Conservation (phyloP, 2,329 filamentous ascomycete genomes). For the Alternaria gaisen region DNA sequence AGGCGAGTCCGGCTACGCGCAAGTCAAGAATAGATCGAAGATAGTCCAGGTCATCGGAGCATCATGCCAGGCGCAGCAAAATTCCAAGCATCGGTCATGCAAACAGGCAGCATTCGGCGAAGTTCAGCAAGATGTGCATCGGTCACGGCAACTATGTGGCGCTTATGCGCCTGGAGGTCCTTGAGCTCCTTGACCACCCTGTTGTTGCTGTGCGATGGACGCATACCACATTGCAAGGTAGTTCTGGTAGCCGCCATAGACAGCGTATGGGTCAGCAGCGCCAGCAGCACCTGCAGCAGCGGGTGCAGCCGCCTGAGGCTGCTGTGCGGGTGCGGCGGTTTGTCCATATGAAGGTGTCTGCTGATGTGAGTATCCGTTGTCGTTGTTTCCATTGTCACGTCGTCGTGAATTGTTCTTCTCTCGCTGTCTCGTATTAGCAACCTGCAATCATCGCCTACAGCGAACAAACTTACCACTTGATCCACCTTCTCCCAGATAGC, state of each 20-base stretch:
- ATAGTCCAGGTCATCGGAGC: conserved; percentile 23
- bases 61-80: conserved; percentile 40
- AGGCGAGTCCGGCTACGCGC: conserved; percentile 24
- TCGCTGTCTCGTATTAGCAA: conserved; percentile 50
- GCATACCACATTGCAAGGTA: conserved; percentile 85
- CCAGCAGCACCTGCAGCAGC: conserved; percentile 56
- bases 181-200: conserved; percentile 38
- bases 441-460: background rate
- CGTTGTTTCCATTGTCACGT: conserved; percentile 51
- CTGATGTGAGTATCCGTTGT: conserved; percentile 59
- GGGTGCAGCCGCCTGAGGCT: conserved; percentile 45
- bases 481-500: conserved; percentile 94
- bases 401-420: conserved; percentile 57
- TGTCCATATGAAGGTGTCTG: conserved; percentile 50
- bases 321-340: conserved; percentile 41
- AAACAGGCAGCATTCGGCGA: conserved; percentile 49
- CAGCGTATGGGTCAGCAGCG: conserved; percentile 67
- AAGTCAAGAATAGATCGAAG: conserved; percentile 33
- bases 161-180: conserved; percentile 49
- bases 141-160: conserved; percentile 44
- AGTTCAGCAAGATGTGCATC: conserved; percentile 49
- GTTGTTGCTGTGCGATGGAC: conserved; percentile 66
- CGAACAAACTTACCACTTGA: conserved; percentile 72
- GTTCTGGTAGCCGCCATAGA: conserved; percentile 83
- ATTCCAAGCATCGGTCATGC: conserved; percentile 46